Evolutionary conservation across 1,139 yeast genomes (phyloP), one percentile per base, ranked within the genome.

Genomic region (Lodderomyces theae): DNA sequence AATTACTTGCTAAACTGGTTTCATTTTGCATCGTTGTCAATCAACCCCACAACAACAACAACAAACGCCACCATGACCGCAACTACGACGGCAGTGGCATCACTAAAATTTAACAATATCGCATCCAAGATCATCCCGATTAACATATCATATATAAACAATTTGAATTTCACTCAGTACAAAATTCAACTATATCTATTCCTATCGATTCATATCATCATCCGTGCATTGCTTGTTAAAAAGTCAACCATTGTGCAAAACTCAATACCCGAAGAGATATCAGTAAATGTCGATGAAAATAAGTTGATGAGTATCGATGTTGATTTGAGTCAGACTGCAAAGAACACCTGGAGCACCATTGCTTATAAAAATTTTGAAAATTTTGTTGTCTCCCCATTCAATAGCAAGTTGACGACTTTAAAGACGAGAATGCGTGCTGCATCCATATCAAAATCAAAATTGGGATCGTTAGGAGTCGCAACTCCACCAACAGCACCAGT

Each of bases 311-410:
- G 45, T 29, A 42, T 49, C 26, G 46, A 50, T n/a, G 40, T 50
- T 6, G 33, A 37, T 31, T 13, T 30, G n/a, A 35, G 39, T 42
- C 23, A 17, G 17, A 9, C n/a, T n/a, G 11, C 21, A 16, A 28
- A 35, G n/a, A 51, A 48, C 25, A 61, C 73, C 12, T 24, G 38
- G 15, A 50, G 48, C 24, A 61, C 74, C 13, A 72, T 77, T 9
- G 78, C 79, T 5, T 69, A 74, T 4, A 76, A 74, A 44, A 80
- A 80, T 51, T 79, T 80, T 51, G 80, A 78, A 51, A 74, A 66
- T 42, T 79, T 75, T 46, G 74, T 80, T 45, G 60, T 64, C 44
- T 65, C 59, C 40, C 69, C 69, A 19, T 71, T 66, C 51, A 63
- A 60, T 40, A 64, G 65, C 40, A 60, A 57, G 37, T 42, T 44